These are phyloP conservation scores for Agaricales sp. DNA, from an alignment of 1,284 basidiomycete species.

Conservation along the genomic window DNA sequence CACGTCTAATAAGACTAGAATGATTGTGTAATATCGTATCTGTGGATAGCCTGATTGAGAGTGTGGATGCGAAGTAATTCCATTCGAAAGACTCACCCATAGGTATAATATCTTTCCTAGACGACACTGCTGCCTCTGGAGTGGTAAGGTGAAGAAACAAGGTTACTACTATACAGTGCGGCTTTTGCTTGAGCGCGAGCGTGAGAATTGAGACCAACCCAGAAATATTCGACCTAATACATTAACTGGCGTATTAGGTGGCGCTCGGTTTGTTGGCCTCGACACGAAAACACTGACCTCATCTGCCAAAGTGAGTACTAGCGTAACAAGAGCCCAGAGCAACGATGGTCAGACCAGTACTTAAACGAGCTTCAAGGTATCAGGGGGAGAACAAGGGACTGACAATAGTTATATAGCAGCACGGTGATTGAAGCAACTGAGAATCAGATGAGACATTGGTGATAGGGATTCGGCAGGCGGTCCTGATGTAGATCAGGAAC, in stretches of 20 bases:
- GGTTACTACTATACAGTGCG: too few relatives aligned
- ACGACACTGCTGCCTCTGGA: neutral
- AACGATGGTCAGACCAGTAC: too few relatives aligned
- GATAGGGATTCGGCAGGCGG: too few relatives aligned
- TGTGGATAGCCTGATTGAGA: neutral
- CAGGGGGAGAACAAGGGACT: too few relatives aligned
- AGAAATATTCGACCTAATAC: neutral
- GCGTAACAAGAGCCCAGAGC: neutral
- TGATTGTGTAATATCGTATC: neutral
- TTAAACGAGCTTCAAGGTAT: too few relatives aligned
- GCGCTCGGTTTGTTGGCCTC: neutral
- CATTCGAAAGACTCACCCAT: neutral
- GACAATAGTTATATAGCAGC: neutral
- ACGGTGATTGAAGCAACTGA: neutral
- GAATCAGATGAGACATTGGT: too few relatives aligned
- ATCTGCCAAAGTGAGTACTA: neutral
- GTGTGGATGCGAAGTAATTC: neutral
- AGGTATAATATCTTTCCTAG: neutral
- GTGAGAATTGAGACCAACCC: neutral
- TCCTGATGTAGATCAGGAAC: too few relatives aligned
- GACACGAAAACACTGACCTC: neutral
- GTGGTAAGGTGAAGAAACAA: neutral
- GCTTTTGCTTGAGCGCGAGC: neutral
- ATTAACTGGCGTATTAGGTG: neutral
- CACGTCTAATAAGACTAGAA: neutral